Base-by-base conservation (phyloP, 1,139 yeast species). In the Ogataea hybrid region DNA sequence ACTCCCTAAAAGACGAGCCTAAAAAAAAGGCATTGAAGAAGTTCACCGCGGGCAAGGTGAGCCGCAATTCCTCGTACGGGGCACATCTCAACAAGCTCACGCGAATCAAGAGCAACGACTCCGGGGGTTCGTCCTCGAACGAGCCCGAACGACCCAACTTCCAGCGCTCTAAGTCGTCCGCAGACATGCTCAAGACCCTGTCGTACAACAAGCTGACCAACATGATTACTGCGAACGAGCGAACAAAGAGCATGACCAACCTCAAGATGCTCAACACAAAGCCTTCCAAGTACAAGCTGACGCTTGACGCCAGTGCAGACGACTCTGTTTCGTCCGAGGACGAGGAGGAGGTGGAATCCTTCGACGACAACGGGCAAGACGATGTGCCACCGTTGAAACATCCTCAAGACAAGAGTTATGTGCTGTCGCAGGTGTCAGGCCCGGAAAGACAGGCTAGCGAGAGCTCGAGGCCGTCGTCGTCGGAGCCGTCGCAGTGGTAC, bases 401-500 rank as follows among this genome's bases (percentile, higher is more conserved):
- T 10, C 32, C 40, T 9, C 52, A 58, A 42, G 44, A 51, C 41
- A 44, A 48, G 27, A 35, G 42, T 2, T 46, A 56, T 16, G 45
- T 59, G 14, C 57, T 73, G 6, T 73, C 79, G 3, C 78, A 74
- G 47, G 72, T 78, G 0, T 73, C 76, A 0, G 79, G 79, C 0
- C 63, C 69, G 36, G 77, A 71, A n/a, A n/a, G n/a, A n/a, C 35
- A 15, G 10, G n/a, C 32, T 17, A 14, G 10, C 8, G 33, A 28
- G 20, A 27, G 14, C n/a, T 27, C 36, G 20, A 32, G 6, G 15
- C 25, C 30, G 16, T 14, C 39, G 5, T 9, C 28, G 5, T 28
- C 28, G 9, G 29, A 28, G 14, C 32, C 22, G 25, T 8, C 34
- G 41, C 17, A 23, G 38, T 5, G 38, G 36, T 4, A 45, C 47